These are phyloP conservation scores for Macadamia tetraphylla DNA, from an alignment of 164 flowering plant genomes.

Conservation along the genomic window DNA sequence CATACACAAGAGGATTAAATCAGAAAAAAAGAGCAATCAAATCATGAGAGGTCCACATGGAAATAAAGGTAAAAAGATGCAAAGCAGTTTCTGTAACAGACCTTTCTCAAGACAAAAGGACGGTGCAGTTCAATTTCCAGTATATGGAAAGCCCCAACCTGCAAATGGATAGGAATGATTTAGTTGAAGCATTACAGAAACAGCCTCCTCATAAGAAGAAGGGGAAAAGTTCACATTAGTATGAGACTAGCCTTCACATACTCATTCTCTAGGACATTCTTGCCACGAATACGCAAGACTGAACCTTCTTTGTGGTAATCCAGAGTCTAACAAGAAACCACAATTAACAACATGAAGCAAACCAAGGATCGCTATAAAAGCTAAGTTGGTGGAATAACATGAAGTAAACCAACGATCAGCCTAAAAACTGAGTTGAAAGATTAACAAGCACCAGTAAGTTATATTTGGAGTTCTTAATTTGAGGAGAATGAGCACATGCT, in stretches of 20 bases:
- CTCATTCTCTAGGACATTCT: conserved; percentile 66
- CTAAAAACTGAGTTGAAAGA: too few relatives aligned
- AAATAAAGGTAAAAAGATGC: too few relatives aligned
- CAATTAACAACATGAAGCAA: not conserved
- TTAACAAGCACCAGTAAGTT: too few relatives aligned
- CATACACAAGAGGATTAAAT: not conserved
- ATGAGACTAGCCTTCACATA: conserved; percentile 54
- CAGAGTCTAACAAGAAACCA: conserved; percentile 29
- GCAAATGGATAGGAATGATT: conserved; percentile 17
- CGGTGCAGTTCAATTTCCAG: conserved; percentile 77
- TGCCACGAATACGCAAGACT: conserved; percentile 75
- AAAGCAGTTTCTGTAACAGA: conserved; percentile 10
- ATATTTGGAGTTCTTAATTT: not conserved
- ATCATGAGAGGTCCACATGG: not conserved
- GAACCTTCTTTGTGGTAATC: conserved; percentile 81
- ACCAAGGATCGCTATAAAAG: not conserved
- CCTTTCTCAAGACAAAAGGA: conserved; percentile 85
- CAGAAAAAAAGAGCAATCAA: not conserved
- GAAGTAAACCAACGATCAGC: too few relatives aligned
- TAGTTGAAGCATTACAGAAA: not conserved
- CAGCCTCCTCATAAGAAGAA: not conserved
- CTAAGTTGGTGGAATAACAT: too few relatives aligned
- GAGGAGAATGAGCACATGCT: not conserved
- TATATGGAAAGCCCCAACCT: conserved; percentile 91
- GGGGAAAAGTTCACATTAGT: not conserved